Base-by-base conservation (phyloP, 495 filamentous ascomycete species). In the Staphylotrichum longicolle region DNA sequence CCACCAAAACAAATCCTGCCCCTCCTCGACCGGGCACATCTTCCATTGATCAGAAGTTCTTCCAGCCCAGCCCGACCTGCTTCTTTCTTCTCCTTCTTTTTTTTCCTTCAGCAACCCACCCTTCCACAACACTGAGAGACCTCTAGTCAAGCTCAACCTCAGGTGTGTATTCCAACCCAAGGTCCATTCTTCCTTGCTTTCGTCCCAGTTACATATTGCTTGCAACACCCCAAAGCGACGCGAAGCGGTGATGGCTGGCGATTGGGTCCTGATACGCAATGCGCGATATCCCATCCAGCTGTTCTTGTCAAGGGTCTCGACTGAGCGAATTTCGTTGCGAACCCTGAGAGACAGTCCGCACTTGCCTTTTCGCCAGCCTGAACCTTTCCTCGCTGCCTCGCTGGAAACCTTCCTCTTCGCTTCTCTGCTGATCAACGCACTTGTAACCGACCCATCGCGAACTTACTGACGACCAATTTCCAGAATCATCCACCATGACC, bases 401-500 rank as follows among this genome's bases (percentile, higher is more conserved):
- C 34, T 34, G 20, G 20, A 27, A 3, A 5, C 5, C 14, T 33
- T n/a, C 50, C 33, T 39, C 50, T 47, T 42, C 47, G 61, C 27
- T 60, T 54, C 57, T 14, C 32, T 42, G 47, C 35, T 51, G 54
- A 46, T 30, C 37, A 32, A 6, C 58, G 32, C 11, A 11, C 41
- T 32, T n/a, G 14, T 12, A 53, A 27, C 27, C 46, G 42, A 32
- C 32, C 45, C 3, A 14, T 33, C 15, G 20, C 27, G 37, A 15
- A 54, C 53, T 63, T 34, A 57, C 64, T 67, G 55, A 69, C 62
- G 54, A 7, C 11, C 14, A 14, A 40, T 35, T 15, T 3, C 54
- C 53, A 67, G 64, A 67, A 60, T 30, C 57, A 58, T 54, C 34
- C 64, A 91, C 69, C 61, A 99, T 98, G 95, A 81, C 88, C 72